These are phyloP conservation scores for Teunomyces barrocoloradensis DNA, from an alignment of 805 yeast genomes.

Conservation along the genomic window DNA sequence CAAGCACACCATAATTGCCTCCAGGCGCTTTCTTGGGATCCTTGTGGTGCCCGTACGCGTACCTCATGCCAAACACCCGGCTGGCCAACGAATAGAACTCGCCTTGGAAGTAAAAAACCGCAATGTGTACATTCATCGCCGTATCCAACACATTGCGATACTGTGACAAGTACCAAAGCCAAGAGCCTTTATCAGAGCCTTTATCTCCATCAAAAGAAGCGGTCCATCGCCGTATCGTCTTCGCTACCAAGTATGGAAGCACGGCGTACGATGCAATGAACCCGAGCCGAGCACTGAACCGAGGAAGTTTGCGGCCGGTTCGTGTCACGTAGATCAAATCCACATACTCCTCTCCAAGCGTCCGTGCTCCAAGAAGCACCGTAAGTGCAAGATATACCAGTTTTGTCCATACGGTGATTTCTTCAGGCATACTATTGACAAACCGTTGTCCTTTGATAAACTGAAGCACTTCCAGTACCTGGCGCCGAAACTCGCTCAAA, in stretches of 20 bases:
- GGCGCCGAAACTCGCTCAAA: constrained; percentile 50
- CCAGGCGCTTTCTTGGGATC: constrained; percentile 35
- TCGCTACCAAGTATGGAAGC: constrained; percentile 54
- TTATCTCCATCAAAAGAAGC: constrained; percentile 4
- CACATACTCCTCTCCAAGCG: constrained; percentile 93
- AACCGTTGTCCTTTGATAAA: constrained; percentile 61
- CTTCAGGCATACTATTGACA: constrained; percentile 60
- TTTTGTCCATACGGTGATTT: constrained; percentile 56
- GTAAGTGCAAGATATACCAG: constrained; percentile 69
- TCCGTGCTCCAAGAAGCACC: constrained; percentile 71
- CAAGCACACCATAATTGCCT: constrained; percentile 77
- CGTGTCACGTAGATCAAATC: constrained; percentile 67
- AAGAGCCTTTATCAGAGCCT: too few relatives aligned
- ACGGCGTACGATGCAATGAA: constrained; percentile 61
- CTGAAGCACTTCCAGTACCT: constrained; percentile 56
- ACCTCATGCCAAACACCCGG: constrained; percentile 75
- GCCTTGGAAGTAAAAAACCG: constrained; percentile 80
- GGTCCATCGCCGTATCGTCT: constrained; percentile 14
- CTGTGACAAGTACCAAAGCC: constrained; percentile 26
- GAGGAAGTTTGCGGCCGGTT: constrained; percentile 51
- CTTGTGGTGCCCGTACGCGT: constrained; percentile 67
- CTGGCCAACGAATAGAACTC: constrained; percentile 76
- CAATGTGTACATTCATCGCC: constrained; percentile 67
- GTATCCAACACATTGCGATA: constrained; percentile 50
- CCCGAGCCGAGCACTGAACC: constrained; percentile 44